Percentiles rank a stretch among this genome's conserved stretches.
phyloP scores from a whole-genome alignment of 495 filamentous ascomycete species.

The Annulohypoxylon stygium region DNA sequence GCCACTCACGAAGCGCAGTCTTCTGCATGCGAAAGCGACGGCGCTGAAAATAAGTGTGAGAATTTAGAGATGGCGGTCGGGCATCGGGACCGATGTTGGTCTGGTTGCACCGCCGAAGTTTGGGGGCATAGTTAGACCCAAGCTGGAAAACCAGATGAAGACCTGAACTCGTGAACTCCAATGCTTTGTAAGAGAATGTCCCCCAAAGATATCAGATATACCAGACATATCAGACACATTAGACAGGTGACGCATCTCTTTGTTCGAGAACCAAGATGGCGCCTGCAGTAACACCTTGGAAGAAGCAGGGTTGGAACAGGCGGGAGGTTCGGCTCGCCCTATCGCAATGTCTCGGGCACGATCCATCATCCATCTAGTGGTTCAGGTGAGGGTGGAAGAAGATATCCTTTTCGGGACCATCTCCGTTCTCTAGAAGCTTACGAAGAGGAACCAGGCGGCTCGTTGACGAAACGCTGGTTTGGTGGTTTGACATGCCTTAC shows the following conservation, averaged over 20 bases:
- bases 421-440: conserved; percentile 17
- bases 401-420: conserved; percentile 25
- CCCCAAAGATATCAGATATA: not conserved
- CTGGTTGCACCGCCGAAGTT: conserved; percentile 26
- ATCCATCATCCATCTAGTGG: conserved; percentile 21
- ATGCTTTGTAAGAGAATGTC: conserved; percentile 16
- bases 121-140: conserved; percentile 14
- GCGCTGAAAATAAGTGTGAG: conserved; percentile 20
- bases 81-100: conserved; percentile 8
- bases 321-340: conserved; percentile 31
- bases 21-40: conserved; percentile 19
- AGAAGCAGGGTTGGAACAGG: conserved; percentile 31
- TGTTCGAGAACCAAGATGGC: conserved; percentile 44
- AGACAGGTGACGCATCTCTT: conserved; percentile 7
- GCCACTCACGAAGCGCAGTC: conserved; percentile 26
- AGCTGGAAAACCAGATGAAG: conserved; percentile 11
- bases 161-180: not conserved
- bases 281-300: conserved; percentile 34
- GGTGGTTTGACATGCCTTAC: conserved; percentile 12
- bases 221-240: conserved; percentile 8
- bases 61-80: conserved; percentile 11
- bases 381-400: conserved; percentile 24
- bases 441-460: not conserved
- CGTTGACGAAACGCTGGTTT: conserved; percentile 32
- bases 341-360: conserved; percentile 34